phyloP scores from a whole-genome alignment of 371 early-diverging fungal species.

The Sporodiniella umbellata region DNA sequence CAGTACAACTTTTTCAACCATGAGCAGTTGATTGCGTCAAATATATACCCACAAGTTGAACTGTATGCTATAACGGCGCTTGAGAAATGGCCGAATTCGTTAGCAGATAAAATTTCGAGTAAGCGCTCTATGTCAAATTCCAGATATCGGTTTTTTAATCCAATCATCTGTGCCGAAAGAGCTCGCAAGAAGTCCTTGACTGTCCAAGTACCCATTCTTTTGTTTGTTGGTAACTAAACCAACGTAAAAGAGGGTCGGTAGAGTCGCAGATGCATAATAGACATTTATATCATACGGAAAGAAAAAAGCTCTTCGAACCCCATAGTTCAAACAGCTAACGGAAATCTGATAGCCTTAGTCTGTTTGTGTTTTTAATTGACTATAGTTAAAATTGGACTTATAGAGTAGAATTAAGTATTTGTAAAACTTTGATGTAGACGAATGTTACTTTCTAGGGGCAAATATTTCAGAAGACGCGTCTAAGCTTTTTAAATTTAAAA shows the following conservation, averaged over 20 bases:
- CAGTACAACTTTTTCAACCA: no score
- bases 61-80: background rate
- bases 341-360: no score
- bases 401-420: no score
- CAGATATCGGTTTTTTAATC: constrained; percentile 14
- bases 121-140: constrained; percentile 29
- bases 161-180: constrained; percentile 20
- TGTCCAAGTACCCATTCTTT: constrained; percentile 23
- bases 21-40: no score
- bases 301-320: no score
- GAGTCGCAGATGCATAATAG: constrained; percentile 13
- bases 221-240: constrained; percentile 6
- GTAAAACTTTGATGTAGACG: no score
- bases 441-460: no score
- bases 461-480: no score
- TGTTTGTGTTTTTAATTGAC: no score
- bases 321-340: no score
- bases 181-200: constrained; percentile 14
- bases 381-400: no score
- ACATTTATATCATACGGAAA: background rate
- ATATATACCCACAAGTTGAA: background rate
- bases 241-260: constrained; percentile 20
- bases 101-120: constrained; percentile 4
- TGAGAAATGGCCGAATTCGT: background rate
- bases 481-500: no score